Base-by-base conservation (phyloP, 176 grass and related monocot species). In the Melocanna baccifera region DNA sequence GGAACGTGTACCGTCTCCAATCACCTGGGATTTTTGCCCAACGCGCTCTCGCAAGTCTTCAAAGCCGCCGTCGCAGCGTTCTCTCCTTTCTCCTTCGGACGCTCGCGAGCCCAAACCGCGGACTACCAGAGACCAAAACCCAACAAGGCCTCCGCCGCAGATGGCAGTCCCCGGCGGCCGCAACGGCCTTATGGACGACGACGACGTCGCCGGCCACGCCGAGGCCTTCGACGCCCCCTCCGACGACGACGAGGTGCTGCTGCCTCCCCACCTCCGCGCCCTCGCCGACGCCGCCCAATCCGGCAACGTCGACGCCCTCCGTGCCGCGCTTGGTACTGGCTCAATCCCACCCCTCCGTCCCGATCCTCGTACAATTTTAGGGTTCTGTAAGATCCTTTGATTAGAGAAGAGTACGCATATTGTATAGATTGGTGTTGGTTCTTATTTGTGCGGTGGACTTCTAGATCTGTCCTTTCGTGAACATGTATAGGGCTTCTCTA, bases 281-380 rank as follows among this genome's bases (percentile, higher is more conserved):
- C 93, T 98, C 83, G 81, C 89, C 72, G 90, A 84, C 73, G 91
- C 93, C 80, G 91, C 92, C 47, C 91, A 96, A 87, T 77, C 77
- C 22, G 96, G 96, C 58, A 79, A 98, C 37, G 77, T 72, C 62
- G 52, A 68, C 25, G 91, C 91, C 83, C 93, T 98, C 22, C 83
- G 81, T 18, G 41, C 40, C 30, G 96, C 91, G 14, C 91, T 98
- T 15, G 91, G 93, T 98, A 93, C 40, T 39, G 30, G 11, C 32
- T 69, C 62, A 48, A 69, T 62, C 26, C 19, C 10, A 0, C 3
- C 0, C n/a, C 16, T 8, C 47, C 36, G 5, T 58, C 74, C 46
- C 36, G 19, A 77, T 66, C 26, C 81, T 75, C 19, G 4, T 32
- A 39, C 22, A 28, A 46, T 9, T 11, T 2, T 82, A 83, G 56